phyloP scores from a whole-genome alignment of 192 early-diverging fungal genomes.

The Obelidium mucronatum region DNA sequence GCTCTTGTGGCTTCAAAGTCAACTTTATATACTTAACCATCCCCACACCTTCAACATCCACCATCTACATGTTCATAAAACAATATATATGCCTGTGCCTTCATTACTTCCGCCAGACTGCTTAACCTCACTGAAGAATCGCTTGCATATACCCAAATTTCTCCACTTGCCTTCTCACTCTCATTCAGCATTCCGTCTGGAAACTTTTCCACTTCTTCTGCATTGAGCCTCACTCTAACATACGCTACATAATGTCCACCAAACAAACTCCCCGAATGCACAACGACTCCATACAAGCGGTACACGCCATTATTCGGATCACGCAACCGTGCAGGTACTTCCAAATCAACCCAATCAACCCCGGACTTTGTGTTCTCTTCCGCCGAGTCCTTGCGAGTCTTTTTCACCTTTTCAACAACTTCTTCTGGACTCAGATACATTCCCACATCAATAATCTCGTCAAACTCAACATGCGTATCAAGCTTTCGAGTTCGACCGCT shows the following conservation, averaged over 20 bases:
- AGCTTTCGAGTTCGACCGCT: conserved; percentile 33
- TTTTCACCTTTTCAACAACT: conserved; percentile 25
- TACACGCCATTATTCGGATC: conserved; percentile 41
- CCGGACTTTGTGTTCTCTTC: background rate
- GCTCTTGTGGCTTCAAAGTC: no score
- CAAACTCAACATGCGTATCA: conserved; percentile 49
- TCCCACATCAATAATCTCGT: conserved; percentile 46
- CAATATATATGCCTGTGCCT: conserved; percentile 52
- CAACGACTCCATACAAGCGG: conserved; percentile 53
- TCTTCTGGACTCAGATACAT: conserved; percentile 42
- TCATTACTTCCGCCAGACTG: conserved; percentile 46
- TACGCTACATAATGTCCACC: conserved; percentile 57
- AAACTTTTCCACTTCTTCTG: background rate
- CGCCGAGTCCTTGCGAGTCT: background rate
- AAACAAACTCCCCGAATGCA: conserved; percentile 52
- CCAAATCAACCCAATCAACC: background rate
- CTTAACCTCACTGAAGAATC: conserved; percentile 40
- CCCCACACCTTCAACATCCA: background rate
- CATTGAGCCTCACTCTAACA: conserved; percentile 31
- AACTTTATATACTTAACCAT: background rate
- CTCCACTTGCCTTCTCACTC: conserved; percentile 11
- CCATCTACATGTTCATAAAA: conserved; percentile 52
- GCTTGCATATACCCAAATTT: conserved; percentile 45
- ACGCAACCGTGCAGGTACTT: background rate
- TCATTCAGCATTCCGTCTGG: background rate